phyloP scores from a whole-genome alignment of 441 rosid genomes.

The Cnidoscolus chayamansa region DNA sequence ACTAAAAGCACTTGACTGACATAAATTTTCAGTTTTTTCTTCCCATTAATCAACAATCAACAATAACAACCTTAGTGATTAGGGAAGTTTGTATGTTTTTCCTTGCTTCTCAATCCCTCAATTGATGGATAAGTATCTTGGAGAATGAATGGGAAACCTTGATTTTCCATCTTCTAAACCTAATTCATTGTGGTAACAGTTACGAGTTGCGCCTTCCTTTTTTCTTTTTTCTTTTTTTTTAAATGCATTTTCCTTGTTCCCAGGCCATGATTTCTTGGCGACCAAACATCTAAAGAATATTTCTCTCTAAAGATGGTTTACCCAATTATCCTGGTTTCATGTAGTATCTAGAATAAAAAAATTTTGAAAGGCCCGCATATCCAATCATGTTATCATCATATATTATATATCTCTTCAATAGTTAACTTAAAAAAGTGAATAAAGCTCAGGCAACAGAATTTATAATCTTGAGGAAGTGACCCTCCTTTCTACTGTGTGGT shows the following conservation, averaged over 20 bases:
- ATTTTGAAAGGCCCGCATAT: slow-evolving; percentile 39
- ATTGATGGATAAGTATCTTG: no score
- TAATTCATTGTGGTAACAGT: neutral
- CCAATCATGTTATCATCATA: slow-evolving; percentile 33
- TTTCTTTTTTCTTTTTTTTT: no score
- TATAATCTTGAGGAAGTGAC: slow-evolving; percentile 26
- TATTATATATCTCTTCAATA: slow-evolving; percentile 18
- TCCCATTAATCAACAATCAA: no score
- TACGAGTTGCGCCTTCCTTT: neutral
- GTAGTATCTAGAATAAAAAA: slow-evolving; percentile 33
- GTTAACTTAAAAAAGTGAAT: slow-evolving; percentile 18
- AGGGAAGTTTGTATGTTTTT: neutral
- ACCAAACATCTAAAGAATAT: slow-evolving; percentile 15
- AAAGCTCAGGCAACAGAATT: slow-evolving; percentile 28
- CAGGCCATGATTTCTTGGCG: slow-evolving; percentile 13
- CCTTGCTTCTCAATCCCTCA: neutral
- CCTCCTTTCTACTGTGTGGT: slow-evolving; percentile 22
- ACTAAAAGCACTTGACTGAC: no score
- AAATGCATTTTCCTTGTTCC: slow-evolving; percentile 1
- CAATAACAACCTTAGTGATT: no score
- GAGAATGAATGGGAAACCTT: neutral
- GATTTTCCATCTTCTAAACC: neutral
- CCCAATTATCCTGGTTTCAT: slow-evolving; percentile 32
- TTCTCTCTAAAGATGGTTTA: slow-evolving; percentile 27
- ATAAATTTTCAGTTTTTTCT: no score